Evolutionary conservation across 139 green algal species (phyloP), one percentile per base, ranked within the genome.

Genomic region (Volvox africanus): DNA sequence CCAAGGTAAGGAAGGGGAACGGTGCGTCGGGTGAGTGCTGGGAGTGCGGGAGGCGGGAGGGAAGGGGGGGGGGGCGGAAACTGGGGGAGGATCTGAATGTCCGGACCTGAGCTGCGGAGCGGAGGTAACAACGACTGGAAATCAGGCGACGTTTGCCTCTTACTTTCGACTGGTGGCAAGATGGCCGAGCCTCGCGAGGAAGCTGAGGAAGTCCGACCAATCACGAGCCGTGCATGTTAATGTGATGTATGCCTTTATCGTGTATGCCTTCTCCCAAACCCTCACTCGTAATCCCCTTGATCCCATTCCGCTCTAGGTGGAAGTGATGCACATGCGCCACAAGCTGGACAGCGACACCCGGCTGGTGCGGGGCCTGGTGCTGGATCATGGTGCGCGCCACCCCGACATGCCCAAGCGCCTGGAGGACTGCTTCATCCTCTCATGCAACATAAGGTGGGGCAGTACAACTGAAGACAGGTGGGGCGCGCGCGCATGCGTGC

Each of bases 321-420:
- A 99, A 93, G 97, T 99, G 82, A 99, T 99, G 98, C 96, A 98
- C 94, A 99, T 99, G 98, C 94, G 95, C 30, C 98, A 99, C 95
- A 99, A 99, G 92, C 93, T 99, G 80, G 98, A 98, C 93, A 81
- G 93, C 36, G 98, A 99, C 95, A 99, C 98, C 17, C 94, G 93
- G 24, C 96, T 99, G 87, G 93, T 99, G 17, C 93, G 96, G 33
- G 98, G 98, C 9, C 93, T 99, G 86, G 98, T 99, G 87, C 93
- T 99, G 87, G 98, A 99, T 93, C 98, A 99, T 93, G 98, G 98
- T 55, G 86, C 96, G 6, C 94, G 98, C 67, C 98, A 99, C 94
- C 98, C 98, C 5, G 98, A 99, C 96, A 99, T 99, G 98, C 97
- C 97, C 77, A 99, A 99, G 94, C 95, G 96, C 80, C 89, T 99